phyloP scores from a whole-genome alignment of 2,329 filamentous ascomycete species.

The Sordariomycetes sp. region DNA sequence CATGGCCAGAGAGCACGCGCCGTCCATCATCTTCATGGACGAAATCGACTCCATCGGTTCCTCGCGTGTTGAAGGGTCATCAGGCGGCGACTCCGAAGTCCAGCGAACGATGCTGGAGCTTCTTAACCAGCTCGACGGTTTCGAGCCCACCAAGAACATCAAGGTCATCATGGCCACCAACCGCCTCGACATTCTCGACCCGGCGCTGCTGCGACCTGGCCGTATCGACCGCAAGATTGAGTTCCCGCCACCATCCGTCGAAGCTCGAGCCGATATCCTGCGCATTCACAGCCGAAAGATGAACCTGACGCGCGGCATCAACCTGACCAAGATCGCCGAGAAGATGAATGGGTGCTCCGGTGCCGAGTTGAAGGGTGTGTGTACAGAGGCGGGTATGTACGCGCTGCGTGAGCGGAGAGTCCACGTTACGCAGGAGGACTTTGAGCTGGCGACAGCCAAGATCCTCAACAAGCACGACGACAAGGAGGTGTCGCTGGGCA shows the following conservation, averaged over 20 bases:
- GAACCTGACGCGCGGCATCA: slow-evolving; percentile 96
- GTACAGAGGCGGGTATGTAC: slow-evolving; percentile 98
- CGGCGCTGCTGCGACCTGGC: slow-evolving; percentile 87
- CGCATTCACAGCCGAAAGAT: slow-evolving; percentile 97
- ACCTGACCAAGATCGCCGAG: slow-evolving; percentile 96
- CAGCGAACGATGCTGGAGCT: slow-evolving; percentile 98
- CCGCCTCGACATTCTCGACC: slow-evolving; percentile 92
- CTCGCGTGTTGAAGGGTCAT: slow-evolving; percentile 90
- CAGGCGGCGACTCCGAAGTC: slow-evolving; percentile 92
- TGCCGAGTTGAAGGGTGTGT: slow-evolving; percentile 96
- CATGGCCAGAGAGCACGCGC: slow-evolving; percentile 96
- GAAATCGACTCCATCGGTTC: slow-evolving; percentile 99
- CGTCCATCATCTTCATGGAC: slow-evolving; percentile 99
- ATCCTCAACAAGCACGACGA: slow-evolving; percentile 99
- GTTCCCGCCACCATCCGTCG: slow-evolving; percentile 92
- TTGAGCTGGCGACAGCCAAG: slow-evolving; percentile 97
- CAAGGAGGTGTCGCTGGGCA: slow-evolving; percentile 86
- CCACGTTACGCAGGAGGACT: slow-evolving; percentile 98
- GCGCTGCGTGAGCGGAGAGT: slow-evolving; percentile 90
- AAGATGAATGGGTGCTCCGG: slow-evolving; percentile 99
- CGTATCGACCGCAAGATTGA: slow-evolving; percentile 98
- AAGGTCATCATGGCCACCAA: slow-evolving; percentile 99
- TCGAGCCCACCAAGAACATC: slow-evolving; percentile 99
- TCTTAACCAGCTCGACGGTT: slow-evolving; percentile 95
- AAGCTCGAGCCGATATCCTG: slow-evolving; percentile 93